A percentile compares a stretch with the other conserved stretches of the same genome.
Conservation (phyloP, 768 basidiomycete species). For the Fistulinella prunicolor region DNA sequence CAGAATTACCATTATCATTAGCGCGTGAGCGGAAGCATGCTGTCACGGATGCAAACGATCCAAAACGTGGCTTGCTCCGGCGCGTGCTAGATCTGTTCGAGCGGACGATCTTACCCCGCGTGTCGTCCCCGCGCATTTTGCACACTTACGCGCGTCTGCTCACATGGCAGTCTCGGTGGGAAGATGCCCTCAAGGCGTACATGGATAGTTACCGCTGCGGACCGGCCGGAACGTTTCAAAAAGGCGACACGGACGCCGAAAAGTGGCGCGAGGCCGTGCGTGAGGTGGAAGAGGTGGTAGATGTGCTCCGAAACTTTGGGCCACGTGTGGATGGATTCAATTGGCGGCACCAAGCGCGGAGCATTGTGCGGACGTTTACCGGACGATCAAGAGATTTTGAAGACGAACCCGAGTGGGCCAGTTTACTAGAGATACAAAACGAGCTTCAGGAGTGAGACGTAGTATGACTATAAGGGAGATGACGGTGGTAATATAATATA, state of each 20-base stretch:
- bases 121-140: slow-evolving; percentile 78
- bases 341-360: slow-evolving; percentile 86
- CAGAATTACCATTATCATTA: not conserved
- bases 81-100: slow-evolving; percentile 75
- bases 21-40: slow-evolving; percentile 7
- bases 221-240: slow-evolving; percentile 55
- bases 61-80: slow-evolving; percentile 61
- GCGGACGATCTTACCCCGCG: slow-evolving; percentile 72
- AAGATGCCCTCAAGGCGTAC: slow-evolving; percentile 77
- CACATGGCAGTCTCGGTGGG: slow-evolving; percentile 69
- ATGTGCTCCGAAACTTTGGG: slow-evolving; percentile 80
- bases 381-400: slow-evolving; percentile 85
- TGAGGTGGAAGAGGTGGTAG: slow-evolving; percentile 84
- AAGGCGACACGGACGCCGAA: slow-evolving; percentile 62
- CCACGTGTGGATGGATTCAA: slow-evolving; percentile 56
- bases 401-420: slow-evolving; percentile 83
- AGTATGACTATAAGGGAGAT: not conserved
- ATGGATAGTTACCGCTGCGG: slow-evolving; percentile 82
- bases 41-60: slow-evolving; percentile 52
- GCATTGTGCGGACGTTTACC: slow-evolving; percentile 85
- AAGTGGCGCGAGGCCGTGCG: slow-evolving; percentile 73
- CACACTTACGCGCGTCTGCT: slow-evolving; percentile 79
- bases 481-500: slow-evolving; percentile 19
- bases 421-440: slow-evolving; percentile 55
- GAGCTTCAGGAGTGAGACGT: slow-evolving; percentile 21